These are phyloP conservation scores for Phytophthora chlamydospora DNA, from an alignment of 352 stramenopile genomes.

Conservation along the genomic window DNA sequence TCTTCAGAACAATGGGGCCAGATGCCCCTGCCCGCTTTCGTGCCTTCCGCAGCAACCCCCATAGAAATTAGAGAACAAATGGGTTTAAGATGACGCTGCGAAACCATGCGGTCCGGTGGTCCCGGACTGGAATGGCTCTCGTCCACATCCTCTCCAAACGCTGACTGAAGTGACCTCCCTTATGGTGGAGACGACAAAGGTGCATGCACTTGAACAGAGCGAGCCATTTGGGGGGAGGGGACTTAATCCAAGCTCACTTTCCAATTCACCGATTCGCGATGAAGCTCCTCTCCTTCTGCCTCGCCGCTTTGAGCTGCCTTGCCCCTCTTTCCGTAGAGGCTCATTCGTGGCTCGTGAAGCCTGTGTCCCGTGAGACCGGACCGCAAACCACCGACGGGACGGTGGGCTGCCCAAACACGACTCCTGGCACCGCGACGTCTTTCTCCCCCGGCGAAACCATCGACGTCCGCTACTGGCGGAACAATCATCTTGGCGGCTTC, in stretches of 20 bases:
- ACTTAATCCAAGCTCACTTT: slow-evolving; percentile 16
- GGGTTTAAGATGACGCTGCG: slow-evolving; percentile 12
- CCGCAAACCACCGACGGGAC: slow-evolving; percentile 40
- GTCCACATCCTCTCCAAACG: slow-evolving; percentile 11
- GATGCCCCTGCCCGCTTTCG: slow-evolving; percentile 1
- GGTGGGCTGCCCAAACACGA: slow-evolving; percentile 40
- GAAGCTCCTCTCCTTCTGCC: slow-evolving; percentile 25
- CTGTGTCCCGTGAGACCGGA: slow-evolving; percentile 45
- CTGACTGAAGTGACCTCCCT: slow-evolving; percentile 14
- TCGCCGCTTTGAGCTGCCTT: slow-evolving; percentile 7
- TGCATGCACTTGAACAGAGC: neutral
- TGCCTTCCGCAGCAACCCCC: neutral
- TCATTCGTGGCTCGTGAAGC: slow-evolving; percentile 54
- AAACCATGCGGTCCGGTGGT: slow-evolving; percentile 21
- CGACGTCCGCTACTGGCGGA: slow-evolving; percentile 56
- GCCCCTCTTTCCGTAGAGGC: slow-evolving; percentile 20
- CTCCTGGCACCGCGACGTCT: slow-evolving; percentile 36
- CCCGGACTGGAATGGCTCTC: neutral
- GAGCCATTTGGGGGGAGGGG: neutral
- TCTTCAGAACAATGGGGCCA: slow-evolving; percentile 13
- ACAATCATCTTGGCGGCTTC: slow-evolving; percentile 68
- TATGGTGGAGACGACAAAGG: slow-evolving; percentile 7
- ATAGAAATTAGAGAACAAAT: slow-evolving; percentile 16
- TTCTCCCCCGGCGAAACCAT: slow-evolving; percentile 51
- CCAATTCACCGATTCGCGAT: slow-evolving; percentile 19